Percentiles rank a stretch among this genome's conserved stretches.
Conservation (phyloP, 495 filamentous ascomycete species). For the Penicillium bialowiezense region DNA sequence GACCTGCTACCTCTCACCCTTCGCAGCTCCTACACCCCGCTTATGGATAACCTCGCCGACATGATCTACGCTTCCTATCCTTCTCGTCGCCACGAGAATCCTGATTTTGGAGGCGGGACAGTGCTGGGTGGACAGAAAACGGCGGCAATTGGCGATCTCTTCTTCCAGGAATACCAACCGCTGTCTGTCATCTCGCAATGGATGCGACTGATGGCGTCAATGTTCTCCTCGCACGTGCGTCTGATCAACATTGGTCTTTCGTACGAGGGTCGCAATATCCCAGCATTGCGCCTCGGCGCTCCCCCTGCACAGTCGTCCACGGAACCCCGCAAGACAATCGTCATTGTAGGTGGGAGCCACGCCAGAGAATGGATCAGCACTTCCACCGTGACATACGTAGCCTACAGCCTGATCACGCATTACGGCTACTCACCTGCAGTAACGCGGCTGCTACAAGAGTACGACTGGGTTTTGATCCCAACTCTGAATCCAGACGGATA, state of each 20-base stretch:
- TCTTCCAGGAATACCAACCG: constrained; percentile 87
- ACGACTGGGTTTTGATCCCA: constrained; percentile 87
- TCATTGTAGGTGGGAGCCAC: constrained; percentile 82
- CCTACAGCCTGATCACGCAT: constrained; percentile 81
- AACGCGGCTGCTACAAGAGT: constrained; percentile 72
- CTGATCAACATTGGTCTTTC: constrained; percentile 74
- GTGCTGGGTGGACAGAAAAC: constrained; percentile 31
- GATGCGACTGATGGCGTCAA: constrained; percentile 84
- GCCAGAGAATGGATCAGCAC: constrained; percentile 96
- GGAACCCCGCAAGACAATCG: constrained; percentile 66
- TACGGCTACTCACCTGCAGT: constrained; percentile 67
- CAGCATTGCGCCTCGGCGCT: constrained; percentile 75
- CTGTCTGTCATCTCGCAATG: constrained; percentile 75
- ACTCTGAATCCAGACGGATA: constrained; percentile 94
- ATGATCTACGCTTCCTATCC: constrained; percentile 78
- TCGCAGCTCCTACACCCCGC: constrained; percentile 64
- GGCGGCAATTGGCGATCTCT: constrained; percentile 56
- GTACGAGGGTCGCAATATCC: constrained; percentile 83
- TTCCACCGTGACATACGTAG: constrained; percentile 85
- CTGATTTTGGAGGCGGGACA: constrained; percentile 31
- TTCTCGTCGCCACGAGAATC: constrained; percentile 20
- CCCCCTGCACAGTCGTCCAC: constrained; percentile 41
- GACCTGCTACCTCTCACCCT: constrained; percentile 75
- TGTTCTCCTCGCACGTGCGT: constrained; percentile 77
- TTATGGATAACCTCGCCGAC: constrained; percentile 80